Conservation (phyloP, 2,329 filamentous ascomycete species). For the Chaetothyriales sp. region DNA sequence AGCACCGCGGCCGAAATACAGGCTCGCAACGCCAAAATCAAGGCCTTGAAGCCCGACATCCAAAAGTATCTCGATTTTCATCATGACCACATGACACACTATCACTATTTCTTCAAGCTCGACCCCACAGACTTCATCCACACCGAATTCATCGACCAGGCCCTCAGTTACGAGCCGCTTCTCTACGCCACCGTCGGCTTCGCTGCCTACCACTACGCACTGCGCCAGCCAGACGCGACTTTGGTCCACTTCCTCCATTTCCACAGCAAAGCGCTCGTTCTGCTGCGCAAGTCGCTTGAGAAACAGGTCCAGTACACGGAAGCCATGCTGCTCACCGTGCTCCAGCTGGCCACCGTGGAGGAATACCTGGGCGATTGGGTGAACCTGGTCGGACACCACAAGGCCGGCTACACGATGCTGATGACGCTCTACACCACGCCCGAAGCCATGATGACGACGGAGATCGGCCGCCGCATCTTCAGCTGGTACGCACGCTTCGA, state of each 20-base stretch:
- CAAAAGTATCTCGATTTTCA: constrained; percentile 70
- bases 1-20: constrained; percentile 12
- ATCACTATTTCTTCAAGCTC: constrained; percentile 68
- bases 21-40: constrained; percentile 14
- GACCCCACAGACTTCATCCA: constrained; percentile 63
- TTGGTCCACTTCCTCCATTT: constrained; percentile 75
- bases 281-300: constrained; percentile 58
- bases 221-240: constrained; percentile 56
- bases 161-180: constrained; percentile 64
- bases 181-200: constrained; percentile 81
- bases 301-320: constrained; percentile 57
- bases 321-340: constrained; percentile 67
- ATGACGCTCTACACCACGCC: constrained; percentile 59
- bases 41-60: constrained; percentile 52
- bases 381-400: constrained; percentile 83
- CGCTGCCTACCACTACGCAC: constrained; percentile 69
- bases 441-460: constrained; percentile 56
- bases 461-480: constrained; percentile 59
- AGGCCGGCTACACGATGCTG: constrained; percentile 71
- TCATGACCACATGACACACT: constrained; percentile 59
- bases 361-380: constrained; percentile 94
- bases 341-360: constrained; percentile 89
- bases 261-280: constrained; percentile 74
- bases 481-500: constrained; percentile 90
- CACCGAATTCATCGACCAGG: constrained; percentile 55